A percentile compares a stretch with the other conserved stretches of the same genome.
phyloP scores from a whole-genome alignment of 2,329 filamentous ascomycete species.

The Claviceps fusiformis region DNA sequence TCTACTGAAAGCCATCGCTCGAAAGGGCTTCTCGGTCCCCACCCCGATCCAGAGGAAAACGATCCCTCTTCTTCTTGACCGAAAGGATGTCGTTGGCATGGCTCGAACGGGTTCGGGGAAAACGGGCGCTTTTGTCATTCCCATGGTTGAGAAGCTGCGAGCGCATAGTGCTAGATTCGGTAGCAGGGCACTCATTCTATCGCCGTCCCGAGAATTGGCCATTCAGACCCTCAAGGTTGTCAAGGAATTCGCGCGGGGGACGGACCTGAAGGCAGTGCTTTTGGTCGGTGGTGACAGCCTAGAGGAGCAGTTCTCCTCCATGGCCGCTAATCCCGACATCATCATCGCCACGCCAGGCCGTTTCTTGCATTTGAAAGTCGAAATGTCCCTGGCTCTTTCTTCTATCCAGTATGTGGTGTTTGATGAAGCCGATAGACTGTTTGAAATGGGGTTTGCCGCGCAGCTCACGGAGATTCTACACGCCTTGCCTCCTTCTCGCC shows the following conservation, averaged over 20 bases:
- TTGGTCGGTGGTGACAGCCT: constrained; percentile 90
- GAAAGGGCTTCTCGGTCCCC: constrained; percentile 90
- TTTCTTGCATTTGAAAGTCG: constrained; percentile 91
- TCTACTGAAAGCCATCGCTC: constrained; percentile 77
- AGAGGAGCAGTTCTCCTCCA: constrained; percentile 86
- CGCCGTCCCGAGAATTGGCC: constrained; percentile 85
- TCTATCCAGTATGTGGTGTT: constrained; percentile 93
- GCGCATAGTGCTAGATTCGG: constrained; percentile 78
- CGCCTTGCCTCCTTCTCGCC: constrained; percentile 67
- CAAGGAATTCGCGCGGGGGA: constrained; percentile 82
- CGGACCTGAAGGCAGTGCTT: constrained; percentile 79
- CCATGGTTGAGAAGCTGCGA: constrained; percentile 91
- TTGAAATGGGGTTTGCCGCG: constrained; percentile 96
- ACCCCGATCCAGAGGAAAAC: constrained; percentile 97
- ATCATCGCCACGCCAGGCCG: constrained; percentile 94
- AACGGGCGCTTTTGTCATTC: constrained; percentile 94
- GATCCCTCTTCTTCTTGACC: constrained; percentile 78
- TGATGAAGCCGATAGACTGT: constrained; percentile 90
- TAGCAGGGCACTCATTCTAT: constrained; percentile 74
- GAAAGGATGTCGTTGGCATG: constrained; percentile 97
- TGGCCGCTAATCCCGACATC: constrained; percentile 92
- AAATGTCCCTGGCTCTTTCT: constrained; percentile 85
- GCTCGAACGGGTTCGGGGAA: constrained; percentile 97
- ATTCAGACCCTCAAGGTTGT: constrained; percentile 93
- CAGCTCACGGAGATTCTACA: constrained; percentile 90